phyloP scores from a whole-genome alignment of 345 rosid genomes.

The Acer campestre region DNA sequence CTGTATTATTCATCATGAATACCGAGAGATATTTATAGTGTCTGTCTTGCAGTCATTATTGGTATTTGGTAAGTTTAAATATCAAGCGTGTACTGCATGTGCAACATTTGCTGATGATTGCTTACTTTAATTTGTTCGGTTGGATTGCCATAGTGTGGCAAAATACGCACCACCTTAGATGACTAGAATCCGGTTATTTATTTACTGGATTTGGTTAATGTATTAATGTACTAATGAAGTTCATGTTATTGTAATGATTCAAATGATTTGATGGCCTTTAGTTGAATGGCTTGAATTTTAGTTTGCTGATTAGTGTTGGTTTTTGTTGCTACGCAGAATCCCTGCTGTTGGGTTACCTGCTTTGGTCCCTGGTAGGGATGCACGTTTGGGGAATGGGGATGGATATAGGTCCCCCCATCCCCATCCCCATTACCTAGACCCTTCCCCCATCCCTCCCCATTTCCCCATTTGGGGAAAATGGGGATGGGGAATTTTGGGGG shows the following conservation, averaged over 20 bases:
- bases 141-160: background rate
- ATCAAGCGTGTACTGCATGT: background rate
- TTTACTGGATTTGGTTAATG: background rate
- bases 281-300: background rate
- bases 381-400: no score
- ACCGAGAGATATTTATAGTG: no score
- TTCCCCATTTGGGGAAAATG: no score
- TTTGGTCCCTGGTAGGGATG: constrained; percentile 93
- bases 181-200: background rate
- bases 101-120: background rate
- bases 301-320: constrained; percentile 7
- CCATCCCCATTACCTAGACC: no score
- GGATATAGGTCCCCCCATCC: no score
- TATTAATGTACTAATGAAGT: background rate
- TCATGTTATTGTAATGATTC: background rate
- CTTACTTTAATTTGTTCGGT: background rate
- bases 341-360: constrained; percentile 99
- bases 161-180: background rate
- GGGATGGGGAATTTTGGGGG: no score
- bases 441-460: no score
- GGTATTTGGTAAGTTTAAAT: background rate
- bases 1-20: background rate
- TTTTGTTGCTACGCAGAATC: constrained; percentile 60
- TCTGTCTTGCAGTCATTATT: background rate
- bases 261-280: background rate